Evolutionary conservation across 345 rosid species (phyloP).

Genomic region (Mercurialis annua): DNA sequence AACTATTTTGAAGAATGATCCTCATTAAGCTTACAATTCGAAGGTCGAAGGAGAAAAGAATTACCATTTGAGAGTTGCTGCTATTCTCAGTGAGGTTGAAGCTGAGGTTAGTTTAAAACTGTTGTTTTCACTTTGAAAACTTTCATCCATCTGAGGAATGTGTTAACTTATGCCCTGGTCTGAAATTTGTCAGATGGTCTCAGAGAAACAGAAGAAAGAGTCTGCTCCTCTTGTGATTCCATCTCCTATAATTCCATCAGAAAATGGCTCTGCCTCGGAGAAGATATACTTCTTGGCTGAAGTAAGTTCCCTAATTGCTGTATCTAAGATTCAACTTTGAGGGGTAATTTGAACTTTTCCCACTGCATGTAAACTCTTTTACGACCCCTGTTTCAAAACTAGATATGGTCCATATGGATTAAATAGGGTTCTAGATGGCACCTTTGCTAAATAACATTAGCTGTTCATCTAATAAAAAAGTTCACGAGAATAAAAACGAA

Average conservation of each 20-base stretch:
- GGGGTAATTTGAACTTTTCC: neutral
- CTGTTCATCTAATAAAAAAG: neutral
- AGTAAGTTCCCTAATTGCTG: slow-evolving; percentile 42
- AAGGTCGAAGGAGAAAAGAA: slow-evolving; percentile 96
- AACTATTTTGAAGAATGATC: slow-evolving; percentile 12
- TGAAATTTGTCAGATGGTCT: slow-evolving; percentile 62
- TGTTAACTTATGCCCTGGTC: slow-evolving; percentile 13
- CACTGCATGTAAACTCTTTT: neutral
- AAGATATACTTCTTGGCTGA: slow-evolving; percentile 83
- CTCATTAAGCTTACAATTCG: slow-evolving; percentile 11
- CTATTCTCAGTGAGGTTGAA: slow-evolving; percentile 90
- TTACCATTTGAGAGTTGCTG: slow-evolving; percentile 79
- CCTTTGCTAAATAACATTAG: neutral
- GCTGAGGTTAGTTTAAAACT: slow-evolving; percentile 73
- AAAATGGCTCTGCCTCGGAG: slow-evolving; percentile 52
- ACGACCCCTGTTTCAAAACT: neutral
- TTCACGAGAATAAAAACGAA: neutral
- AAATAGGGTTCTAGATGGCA: neutral
- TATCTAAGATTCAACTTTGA: slow-evolving; percentile 7
- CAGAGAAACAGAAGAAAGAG: slow-evolving; percentile 90
- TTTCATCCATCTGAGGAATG: slow-evolving; percentile 3
- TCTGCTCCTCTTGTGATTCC: slow-evolving; percentile 65
- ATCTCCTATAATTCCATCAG: slow-evolving; percentile 49
- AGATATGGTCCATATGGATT: neutral
- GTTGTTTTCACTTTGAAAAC: neutral